Conservation (phyloP, 306 rosid species). For the Fagus crenata region DNA sequence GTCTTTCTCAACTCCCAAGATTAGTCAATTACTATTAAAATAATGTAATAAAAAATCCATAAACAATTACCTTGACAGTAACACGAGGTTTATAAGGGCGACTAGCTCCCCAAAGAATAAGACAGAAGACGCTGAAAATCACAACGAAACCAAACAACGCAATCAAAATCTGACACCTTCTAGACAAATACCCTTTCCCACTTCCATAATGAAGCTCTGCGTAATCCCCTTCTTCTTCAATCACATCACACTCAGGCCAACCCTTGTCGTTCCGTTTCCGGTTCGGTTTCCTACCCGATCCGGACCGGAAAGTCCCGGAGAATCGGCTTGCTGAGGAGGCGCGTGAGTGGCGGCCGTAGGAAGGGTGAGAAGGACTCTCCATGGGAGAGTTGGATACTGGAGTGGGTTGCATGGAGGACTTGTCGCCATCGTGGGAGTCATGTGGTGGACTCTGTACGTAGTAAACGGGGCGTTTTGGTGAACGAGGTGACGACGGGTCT, state of each 20-base stretch:
- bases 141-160: slow-evolving; percentile 51
- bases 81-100: slow-evolving; percentile 55
- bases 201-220: slow-evolving; percentile 29
- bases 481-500: slow-evolving; percentile 58
- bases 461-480: slow-evolving; percentile 65
- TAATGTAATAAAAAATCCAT: too few relatives aligned
- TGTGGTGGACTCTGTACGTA: slow-evolving; percentile 75
- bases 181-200: slow-evolving; percentile 21
- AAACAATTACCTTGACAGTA: slow-evolving; percentile 57
- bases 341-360: slow-evolving; percentile 64
- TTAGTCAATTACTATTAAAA: neutral
- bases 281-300: slow-evolving; percentile 33
- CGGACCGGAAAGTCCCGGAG: slow-evolving; percentile 55
- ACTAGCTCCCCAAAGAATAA: slow-evolving; percentile 69
- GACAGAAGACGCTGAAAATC: slow-evolving; percentile 60
- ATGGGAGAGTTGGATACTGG: slow-evolving; percentile 57
- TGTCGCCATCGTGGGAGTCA: slow-evolving; percentile 83
- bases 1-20: too few relatives aligned
- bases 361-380: slow-evolving; percentile 73
- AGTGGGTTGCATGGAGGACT: slow-evolving; percentile 54
- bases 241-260: slow-evolving; percentile 68
- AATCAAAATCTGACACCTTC: slow-evolving; percentile 52
- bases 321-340: slow-evolving; percentile 67
- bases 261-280: slow-evolving; percentile 49
- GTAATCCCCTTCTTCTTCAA: slow-evolving; percentile 66